These are phyloP conservation scores for Syncephalastrum sp. DNA, from an alignment of 371 early-diverging fungal genomes.

Conservation along the genomic window DNA sequence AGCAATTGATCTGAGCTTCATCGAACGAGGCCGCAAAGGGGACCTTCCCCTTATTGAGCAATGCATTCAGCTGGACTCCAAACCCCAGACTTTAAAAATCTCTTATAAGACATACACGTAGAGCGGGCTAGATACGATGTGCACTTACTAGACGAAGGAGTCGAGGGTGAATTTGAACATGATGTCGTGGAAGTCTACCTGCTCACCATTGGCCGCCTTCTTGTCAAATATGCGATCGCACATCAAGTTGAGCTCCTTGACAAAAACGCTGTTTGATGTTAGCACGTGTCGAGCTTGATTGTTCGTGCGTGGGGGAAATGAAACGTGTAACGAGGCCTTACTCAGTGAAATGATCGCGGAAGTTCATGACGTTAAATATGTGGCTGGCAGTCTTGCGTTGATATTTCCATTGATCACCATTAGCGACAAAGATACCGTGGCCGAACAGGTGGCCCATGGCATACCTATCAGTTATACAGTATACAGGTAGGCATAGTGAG, in stretches of 20 bases:
- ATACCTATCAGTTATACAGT: constrained; percentile 11
- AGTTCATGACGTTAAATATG: constrained; percentile 48
- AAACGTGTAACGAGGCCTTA: constrained; percentile 7
- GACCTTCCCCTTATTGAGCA: not conserved
- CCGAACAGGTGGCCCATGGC: constrained; percentile 28
- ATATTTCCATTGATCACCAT: constrained; percentile 31
- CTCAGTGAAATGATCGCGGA: constrained; percentile 41
- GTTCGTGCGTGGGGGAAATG: too few species aligned
- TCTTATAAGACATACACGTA: not conserved
- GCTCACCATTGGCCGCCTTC: constrained; percentile 23
- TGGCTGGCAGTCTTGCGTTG: constrained; percentile 35
- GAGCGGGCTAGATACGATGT: constrained; percentile 3
- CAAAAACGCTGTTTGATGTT: constrained; percentile 40
- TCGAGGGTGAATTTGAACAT: constrained; percentile 45
- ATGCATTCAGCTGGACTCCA: constrained; percentile 2
- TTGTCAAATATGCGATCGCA: constrained; percentile 20
- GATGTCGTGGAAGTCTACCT: constrained; percentile 32
- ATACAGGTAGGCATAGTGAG: not conserved
- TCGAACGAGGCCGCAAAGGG: constrained; percentile 8
- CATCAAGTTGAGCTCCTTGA: constrained; percentile 19
- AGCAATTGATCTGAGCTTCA: constrained; percentile 11
- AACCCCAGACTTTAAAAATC: not conserved
- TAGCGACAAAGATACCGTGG: constrained; percentile 43
- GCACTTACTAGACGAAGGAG: constrained; percentile 43
- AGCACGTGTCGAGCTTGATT: constrained; percentile 1